These are phyloP conservation scores for Paecilomyces fulvus DNA, from an alignment of 2,329 filamentous ascomycete species.

Conservation along the genomic window DNA sequence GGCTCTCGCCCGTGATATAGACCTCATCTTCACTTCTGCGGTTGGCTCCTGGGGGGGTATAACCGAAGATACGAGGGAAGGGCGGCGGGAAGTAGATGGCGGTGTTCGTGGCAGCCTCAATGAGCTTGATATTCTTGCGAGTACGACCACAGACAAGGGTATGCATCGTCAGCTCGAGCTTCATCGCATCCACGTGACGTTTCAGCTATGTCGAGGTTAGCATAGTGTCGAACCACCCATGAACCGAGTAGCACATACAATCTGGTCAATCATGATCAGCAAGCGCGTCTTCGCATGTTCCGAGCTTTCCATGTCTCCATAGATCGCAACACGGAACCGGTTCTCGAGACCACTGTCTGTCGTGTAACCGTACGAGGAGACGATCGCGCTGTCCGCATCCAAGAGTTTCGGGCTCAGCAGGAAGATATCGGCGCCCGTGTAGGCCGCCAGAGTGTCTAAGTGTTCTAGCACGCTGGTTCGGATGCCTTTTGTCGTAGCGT, in stretches of 20 bases:
- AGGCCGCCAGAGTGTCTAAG: conserved; percentile 76
- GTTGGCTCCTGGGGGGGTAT: conserved; percentile 71
- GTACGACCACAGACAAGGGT: conserved; percentile 88
- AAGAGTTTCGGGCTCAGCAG: conserved; percentile 82
- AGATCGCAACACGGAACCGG: conserved; percentile 86
- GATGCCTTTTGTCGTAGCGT: conserved; percentile 58
- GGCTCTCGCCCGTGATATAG: conserved; percentile 85
- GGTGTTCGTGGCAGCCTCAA: conserved; percentile 90
- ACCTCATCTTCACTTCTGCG: conserved; percentile 81
- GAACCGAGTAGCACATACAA: conserved; percentile 50
- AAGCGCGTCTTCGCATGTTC: conserved; percentile 96
- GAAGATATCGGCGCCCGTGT: conserved; percentile 94
- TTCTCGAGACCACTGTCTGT: conserved; percentile 78
- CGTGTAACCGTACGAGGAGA: conserved; percentile 66
- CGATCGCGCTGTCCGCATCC: conserved; percentile 63
- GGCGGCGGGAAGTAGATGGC: conserved; percentile 97
- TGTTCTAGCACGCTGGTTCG: conserved; percentile 71
- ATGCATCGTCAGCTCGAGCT: conserved; percentile 79
- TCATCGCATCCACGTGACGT: conserved; percentile 63
- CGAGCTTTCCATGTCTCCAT: conserved; percentile 86
- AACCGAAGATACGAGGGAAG: conserved; percentile 85
- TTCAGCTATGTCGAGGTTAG: conserved; percentile 34
- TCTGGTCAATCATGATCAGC: conserved; percentile 92
- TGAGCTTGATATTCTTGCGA: conserved; percentile 94
- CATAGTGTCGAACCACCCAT: background rate